Conservation (phyloP, 2,329 filamentous ascomycete species). For the Proliferodiscus dingleyae region DNA sequence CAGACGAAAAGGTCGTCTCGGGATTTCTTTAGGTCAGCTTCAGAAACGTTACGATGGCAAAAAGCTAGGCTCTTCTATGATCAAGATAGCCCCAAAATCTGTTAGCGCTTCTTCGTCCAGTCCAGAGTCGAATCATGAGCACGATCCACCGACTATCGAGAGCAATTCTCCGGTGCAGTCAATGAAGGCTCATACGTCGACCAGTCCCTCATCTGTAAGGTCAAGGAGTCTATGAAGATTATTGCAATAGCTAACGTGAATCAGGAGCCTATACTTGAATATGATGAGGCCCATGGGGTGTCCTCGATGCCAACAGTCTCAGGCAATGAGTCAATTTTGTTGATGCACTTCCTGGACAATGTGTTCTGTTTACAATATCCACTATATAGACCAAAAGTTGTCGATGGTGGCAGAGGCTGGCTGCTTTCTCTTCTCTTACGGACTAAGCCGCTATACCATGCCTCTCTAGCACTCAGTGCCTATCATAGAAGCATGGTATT, state of each 20-base stretch:
- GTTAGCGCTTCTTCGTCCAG: conserved; percentile 8
- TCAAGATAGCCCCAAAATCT: conserved; percentile 17
- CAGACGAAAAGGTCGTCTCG: conserved; percentile 39
- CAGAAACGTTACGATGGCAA: neutral
- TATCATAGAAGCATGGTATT: conserved; percentile 37
- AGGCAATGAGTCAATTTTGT: conserved; percentile 25
- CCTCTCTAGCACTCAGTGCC: conserved; percentile 49
- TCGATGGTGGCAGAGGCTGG: conserved; percentile 56
- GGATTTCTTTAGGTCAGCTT: conserved; percentile 1
- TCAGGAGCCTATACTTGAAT: neutral
- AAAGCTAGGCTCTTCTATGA: neutral
- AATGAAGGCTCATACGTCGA: neutral
- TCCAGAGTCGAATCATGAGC: conserved; percentile 4
- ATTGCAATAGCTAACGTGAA: neutral
- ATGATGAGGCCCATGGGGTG: conserved; percentile 5
- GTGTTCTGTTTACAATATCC: conserved; percentile 60
- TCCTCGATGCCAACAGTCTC: conserved; percentile 7
- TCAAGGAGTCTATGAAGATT: neutral
- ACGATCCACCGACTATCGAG: neutral
- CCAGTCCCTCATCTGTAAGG: neutral
- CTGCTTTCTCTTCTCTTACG: conserved; percentile 51
- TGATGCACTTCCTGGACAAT: conserved; percentile 59
- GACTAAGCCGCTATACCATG: conserved; percentile 54
- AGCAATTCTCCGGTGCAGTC: neutral
- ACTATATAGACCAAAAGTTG: conserved; percentile 52